These are phyloP conservation scores for Astrephomene gubernaculifera DNA, from an alignment of 139 green algal species.

Conservation along the genomic window DNA sequence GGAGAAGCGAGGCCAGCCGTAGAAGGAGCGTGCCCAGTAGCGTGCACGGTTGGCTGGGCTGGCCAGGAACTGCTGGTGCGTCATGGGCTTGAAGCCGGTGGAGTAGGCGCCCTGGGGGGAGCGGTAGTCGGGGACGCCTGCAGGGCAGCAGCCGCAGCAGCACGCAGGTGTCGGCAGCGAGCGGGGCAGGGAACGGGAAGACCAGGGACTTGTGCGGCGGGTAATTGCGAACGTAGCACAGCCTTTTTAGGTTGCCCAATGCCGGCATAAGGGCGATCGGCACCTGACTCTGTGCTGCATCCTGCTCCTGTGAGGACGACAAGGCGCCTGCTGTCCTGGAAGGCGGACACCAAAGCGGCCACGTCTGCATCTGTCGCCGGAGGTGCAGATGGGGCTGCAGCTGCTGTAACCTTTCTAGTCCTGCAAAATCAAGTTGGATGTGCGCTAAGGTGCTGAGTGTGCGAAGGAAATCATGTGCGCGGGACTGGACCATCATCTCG, in stretches of 20 bases:
- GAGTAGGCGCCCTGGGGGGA: conserved; percentile 90
- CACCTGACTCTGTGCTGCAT: conserved; percentile 78
- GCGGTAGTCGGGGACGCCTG: conserved; percentile 93
- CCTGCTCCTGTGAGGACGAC: conserved; percentile 69
- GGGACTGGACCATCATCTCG: too few species aligned
- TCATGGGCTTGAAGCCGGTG: conserved; percentile 96
- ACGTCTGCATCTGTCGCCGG: neutral
- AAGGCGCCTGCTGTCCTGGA: neutral
- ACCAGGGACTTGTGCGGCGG: neutral
- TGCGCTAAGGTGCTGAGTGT: too few species aligned
- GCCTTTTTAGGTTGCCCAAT: too few species aligned
- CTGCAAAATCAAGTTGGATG: too few species aligned
- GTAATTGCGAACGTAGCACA: too few species aligned
- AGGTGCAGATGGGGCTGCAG: neutral
- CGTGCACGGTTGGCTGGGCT: conserved; percentile 63
- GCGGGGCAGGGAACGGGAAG: neutral
- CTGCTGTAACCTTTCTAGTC: neutral
- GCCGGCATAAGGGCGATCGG: too few species aligned
- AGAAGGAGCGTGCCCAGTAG: conserved; percentile 93
- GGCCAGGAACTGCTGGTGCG: conserved; percentile 92
- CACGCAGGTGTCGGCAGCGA: neutral
- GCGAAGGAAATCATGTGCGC: too few species aligned
- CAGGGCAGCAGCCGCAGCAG: too few species aligned
- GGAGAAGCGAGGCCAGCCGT: conserved; percentile 88
- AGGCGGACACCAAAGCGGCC: neutral